Evolutionary conservation across 345 rosid genomes (phyloP), one percentile per base, ranked within the genome.

Genomic region (Arabidopsis thaliana): DNA sequence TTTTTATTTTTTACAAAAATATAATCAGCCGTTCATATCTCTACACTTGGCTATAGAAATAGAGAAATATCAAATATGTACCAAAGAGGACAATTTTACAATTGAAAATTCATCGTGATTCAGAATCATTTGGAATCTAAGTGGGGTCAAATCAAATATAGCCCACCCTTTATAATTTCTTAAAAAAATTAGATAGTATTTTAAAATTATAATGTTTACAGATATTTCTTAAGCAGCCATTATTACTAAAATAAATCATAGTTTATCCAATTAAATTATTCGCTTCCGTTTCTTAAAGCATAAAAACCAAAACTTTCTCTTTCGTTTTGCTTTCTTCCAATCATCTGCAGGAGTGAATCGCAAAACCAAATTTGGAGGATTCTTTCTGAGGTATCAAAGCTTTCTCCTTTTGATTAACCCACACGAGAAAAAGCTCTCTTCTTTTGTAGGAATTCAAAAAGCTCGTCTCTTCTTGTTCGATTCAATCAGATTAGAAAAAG

Each of bases 271-370:
- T 46, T n/a, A 49, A 65, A 13, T 1, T 6, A 33, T 48, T 32
- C 44, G 11, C 52, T 42, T 42, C 5, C n/a, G 2, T 66, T 12
- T 66, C 22, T 66, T 34, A 1, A 44, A 66, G 45, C 71, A 50
- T 66, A 50, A 66, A 50, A 50, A 48, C 71, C 59, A 34, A 50
- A 66, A 66, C 23, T 66, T 50, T 65, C 59, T 34, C 59, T 36
- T 36, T 50, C 34, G 14, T 50, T 23, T 66, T 0, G 12, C 59
- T 66, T 28, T 65, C 59, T 66, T 28, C 33, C 34, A 65, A 34
- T 59, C 71, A 66, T 66, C 71, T 66, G 71, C 59, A 50, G 59
- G 71, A 66, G 59, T 50, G 59, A 66, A 36, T 65, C 58, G 20
- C 51, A 32, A 65, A 49, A 46, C n/a, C 71, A 22, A 23, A 11